Percentiles rank a stretch among this genome's conserved stretches.
These are phyloP conservation scores for Misopates orontium DNA, from an alignment of 257 asterid species.

Conservation along the genomic window DNA sequence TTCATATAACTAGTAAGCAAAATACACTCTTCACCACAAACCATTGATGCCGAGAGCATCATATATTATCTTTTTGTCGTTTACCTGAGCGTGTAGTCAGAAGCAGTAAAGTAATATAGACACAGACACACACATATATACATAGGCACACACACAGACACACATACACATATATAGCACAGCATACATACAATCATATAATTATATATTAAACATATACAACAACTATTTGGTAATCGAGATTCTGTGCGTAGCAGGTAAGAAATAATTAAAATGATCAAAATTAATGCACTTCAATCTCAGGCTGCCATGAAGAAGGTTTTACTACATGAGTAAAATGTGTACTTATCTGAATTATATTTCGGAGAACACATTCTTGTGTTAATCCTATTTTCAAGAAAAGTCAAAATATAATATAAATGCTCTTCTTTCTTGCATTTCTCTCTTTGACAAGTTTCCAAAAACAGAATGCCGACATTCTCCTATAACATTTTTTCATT, in stretches of 20 bases:
- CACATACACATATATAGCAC: constrained; percentile 4
- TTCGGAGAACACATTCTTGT: background rate
- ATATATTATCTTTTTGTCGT: constrained; percentile 23
- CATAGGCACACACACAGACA: too few relatives aligned
- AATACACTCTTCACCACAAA: background rate
- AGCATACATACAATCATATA: too few relatives aligned
- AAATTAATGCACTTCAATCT: background rate
- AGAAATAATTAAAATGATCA: constrained; percentile 1
- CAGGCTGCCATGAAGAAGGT: background rate
- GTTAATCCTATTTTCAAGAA: too few relatives aligned
- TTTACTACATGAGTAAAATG: background rate
- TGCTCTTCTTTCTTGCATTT: too few relatives aligned
- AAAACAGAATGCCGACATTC: background rate
- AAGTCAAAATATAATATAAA: too few relatives aligned
- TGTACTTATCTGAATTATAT: constrained; percentile 9
- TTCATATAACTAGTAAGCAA: constrained; percentile 19
- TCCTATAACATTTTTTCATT: too few relatives aligned
- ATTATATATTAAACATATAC: background rate
- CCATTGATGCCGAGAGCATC: constrained; percentile 13
- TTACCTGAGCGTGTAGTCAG: constrained; percentile 9
- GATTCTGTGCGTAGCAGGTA: background rate
- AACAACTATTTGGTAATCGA: background rate
- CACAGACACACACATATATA: background rate
- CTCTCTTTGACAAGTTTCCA: background rate
- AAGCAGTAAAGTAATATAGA: background rate